Evolutionary conservation across 1,139 yeast species (phyloP).

Genomic region (Taphrina deformans): DNA sequence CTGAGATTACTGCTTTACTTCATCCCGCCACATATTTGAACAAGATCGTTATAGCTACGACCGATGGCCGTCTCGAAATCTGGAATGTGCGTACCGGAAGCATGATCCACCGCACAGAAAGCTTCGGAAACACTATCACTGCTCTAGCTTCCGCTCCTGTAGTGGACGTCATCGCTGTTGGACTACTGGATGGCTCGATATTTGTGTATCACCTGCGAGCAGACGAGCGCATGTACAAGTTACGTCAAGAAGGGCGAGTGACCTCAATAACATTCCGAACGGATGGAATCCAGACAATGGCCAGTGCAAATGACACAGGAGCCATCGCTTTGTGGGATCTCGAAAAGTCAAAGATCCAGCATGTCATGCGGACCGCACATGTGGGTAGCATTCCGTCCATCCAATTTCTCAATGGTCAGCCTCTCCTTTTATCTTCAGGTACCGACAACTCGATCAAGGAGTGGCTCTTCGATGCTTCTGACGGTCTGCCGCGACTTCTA

Average conservation of each 20-base stretch:
- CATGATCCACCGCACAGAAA: conserved; percentile 41
- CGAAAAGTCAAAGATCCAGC: conserved; percentile 69
- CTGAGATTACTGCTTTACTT: conserved; percentile 69
- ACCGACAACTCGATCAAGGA: conserved; percentile 89
- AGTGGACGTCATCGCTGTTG: conserved; percentile 77
- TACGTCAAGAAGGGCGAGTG: conserved; percentile 61
- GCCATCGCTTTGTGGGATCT: conserved; percentile 84
- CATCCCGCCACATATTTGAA: conserved; percentile 94
- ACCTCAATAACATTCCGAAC: conserved; percentile 84
- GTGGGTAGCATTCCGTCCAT: conserved; percentile 67
- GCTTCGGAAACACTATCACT: conserved; percentile 52
- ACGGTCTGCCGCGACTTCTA: conserved; percentile 77
- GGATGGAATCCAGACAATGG: conserved; percentile 83
- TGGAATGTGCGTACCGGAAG: conserved; percentile 45
- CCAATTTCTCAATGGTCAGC: conserved; percentile 84
- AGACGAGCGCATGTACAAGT: conserved; percentile 59
- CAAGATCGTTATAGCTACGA: conserved; percentile 65
- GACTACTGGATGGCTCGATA: conserved; percentile 68
- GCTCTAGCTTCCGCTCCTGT: conserved; percentile 81
- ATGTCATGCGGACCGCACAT: conserved; percentile 62
- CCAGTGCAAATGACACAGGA: conserved; percentile 76
- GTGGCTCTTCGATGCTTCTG: conserved; percentile 87
- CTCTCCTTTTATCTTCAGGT: conserved; percentile 86
- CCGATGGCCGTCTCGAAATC: conserved; percentile 41
- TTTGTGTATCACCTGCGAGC: conserved; percentile 67